A percentile compares a stretch with the other conserved stretches of the same genome.
Conservation (phyloP, 345 rosid genomes). For the Syzygium jambos region DNA sequence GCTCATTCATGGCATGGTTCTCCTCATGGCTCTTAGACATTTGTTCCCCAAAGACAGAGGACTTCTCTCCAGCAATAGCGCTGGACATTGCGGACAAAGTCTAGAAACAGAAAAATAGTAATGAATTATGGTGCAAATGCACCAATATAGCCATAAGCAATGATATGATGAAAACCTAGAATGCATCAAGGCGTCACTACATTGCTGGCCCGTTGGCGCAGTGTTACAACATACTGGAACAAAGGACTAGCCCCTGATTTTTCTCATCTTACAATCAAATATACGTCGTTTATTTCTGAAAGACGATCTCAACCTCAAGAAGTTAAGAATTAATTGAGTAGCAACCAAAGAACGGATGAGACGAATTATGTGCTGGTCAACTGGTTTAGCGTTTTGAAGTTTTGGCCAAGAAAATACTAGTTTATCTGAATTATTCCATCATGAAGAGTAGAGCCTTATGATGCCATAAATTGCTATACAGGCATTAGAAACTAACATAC, state of each 20-base stretch:
- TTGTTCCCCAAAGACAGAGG: conserved; percentile 42
- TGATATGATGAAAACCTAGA: conserved; percentile 43
- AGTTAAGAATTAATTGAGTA: background rate
- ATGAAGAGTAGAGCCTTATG: background rate
- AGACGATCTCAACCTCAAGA: background rate
- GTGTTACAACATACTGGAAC: conserved; percentile 34
- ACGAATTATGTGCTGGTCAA: background rate
- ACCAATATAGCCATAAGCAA: background rate
- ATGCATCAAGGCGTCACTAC: conserved; percentile 56
- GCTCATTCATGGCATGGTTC: conserved; percentile 26
- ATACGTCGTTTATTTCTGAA: background rate
- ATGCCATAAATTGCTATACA: background rate
- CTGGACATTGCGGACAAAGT: conserved; percentile 27
- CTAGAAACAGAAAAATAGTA: background rate
- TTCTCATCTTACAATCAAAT: conserved; percentile 43
- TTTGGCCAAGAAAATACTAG: background rate
- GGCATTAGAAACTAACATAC: background rate
- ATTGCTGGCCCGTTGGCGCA: conserved; percentile 47
- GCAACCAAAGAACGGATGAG: background rate
- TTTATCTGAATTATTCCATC: background rate
- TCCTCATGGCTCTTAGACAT: conserved; percentile 46
- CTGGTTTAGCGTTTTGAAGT: background rate
- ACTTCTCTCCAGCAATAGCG: conserved; percentile 59
- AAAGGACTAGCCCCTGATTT: conserved; percentile 58
- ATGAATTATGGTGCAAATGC: background rate